Evolutionary conservation across 2,329 filamentous ascomycete genomes (phyloP).

Genomic region (Hypoxylon sp.): DNA sequence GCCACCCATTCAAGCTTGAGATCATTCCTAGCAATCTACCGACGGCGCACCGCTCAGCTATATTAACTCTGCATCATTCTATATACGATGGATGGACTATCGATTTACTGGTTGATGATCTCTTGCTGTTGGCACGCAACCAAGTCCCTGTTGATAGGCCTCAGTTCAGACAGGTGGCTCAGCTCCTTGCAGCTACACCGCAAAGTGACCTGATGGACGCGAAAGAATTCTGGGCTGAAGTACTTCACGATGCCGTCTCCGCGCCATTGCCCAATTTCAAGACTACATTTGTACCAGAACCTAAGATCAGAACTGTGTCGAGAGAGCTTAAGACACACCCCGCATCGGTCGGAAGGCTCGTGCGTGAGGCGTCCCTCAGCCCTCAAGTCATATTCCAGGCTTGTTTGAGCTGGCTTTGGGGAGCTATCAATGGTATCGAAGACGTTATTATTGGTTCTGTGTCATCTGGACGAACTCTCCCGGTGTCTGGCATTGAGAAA

Average conservation of each 20-base stretch:
- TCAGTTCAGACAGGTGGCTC: constrained; percentile 68
- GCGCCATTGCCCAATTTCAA: constrained; percentile 67
- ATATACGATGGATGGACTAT: constrained; percentile 95
- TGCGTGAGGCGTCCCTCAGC: constrained; percentile 59
- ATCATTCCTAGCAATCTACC: constrained; percentile 47
- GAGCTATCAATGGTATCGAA: constrained; percentile 66
- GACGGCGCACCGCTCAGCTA: constrained; percentile 48
- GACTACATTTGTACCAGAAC: constrained; percentile 44
- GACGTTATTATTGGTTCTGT: constrained; percentile 82
- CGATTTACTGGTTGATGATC: constrained; percentile 75
- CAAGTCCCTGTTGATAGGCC: constrained; percentile 52
- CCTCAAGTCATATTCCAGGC: constrained; percentile 80
- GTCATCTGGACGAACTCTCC: constrained; percentile 81
- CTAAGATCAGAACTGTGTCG: constrained; percentile 41
- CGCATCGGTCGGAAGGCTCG: constrained; percentile 47
- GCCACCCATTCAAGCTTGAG: constrained; percentile 68
- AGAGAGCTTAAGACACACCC: constrained; percentile 49
- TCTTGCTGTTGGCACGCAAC: constrained; percentile 60
- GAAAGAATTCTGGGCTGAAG: constrained; percentile 73
- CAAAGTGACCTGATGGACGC: constrained; percentile 51
- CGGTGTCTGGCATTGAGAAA: constrained; percentile 73
- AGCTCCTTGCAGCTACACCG: constrained; percentile 49
- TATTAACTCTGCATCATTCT: constrained; percentile 77
- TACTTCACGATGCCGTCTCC: constrained; percentile 66
- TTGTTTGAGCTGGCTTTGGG: constrained; percentile 71